Percentiles rank a stretch among this genome's conserved stretches.
phyloP scores from a whole-genome alignment of 108 stramenopile genomes.

The Cyclotella sp. region DNA sequence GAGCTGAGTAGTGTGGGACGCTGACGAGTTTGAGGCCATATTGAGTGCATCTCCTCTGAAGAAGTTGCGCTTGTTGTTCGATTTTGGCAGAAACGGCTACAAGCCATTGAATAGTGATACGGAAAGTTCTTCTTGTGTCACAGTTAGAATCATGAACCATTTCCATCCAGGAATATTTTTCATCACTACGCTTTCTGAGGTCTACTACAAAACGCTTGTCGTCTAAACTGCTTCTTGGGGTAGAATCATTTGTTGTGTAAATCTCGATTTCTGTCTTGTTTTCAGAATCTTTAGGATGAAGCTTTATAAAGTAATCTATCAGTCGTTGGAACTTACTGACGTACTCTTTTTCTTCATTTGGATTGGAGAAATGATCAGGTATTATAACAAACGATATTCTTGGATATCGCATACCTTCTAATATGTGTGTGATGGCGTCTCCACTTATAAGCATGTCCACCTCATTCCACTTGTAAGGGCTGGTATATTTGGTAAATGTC shows the following conservation, averaged over 20 bases:
- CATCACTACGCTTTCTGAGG: conserved; percentile 65
- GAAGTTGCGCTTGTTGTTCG: conserved; percentile 81
- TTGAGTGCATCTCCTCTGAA: conserved; percentile 79
- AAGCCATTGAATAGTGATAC: conserved; percentile 90
- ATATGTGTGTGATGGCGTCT: conserved; percentile 62
- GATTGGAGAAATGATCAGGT: conserved; percentile 62
- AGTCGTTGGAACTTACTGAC: conserved; percentile 70
- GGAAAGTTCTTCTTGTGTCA: conserved; percentile 75
- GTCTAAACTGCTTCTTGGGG: conserved; percentile 50
- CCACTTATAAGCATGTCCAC: conserved; percentile 86
- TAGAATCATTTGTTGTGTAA: conserved; percentile 31
- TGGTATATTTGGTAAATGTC: conserved; percentile 84
- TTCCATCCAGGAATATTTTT: conserved; percentile 88
- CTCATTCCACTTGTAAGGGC: conserved; percentile 83
- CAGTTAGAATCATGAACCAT: conserved; percentile 73
- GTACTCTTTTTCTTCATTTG: conserved; percentile 73
- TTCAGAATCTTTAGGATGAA: conserved; percentile 61
- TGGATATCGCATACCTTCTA: conserved; percentile 75
- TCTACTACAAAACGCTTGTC: conserved; percentile 66
- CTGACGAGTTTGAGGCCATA: conserved; percentile 76
- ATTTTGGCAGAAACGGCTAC: conserved; percentile 85
- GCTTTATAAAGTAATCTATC: conserved; percentile 73
- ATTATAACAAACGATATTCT: conserved; percentile 82
- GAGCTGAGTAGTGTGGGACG: conserved; percentile 69
- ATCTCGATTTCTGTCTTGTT: conserved; percentile 57